A percentile compares a stretch with the other conserved stretches of the same genome.
Evolutionary conservation across 306 rosid species (phyloP).

Genomic region (Ammopiptanthus mongolicus): DNA sequence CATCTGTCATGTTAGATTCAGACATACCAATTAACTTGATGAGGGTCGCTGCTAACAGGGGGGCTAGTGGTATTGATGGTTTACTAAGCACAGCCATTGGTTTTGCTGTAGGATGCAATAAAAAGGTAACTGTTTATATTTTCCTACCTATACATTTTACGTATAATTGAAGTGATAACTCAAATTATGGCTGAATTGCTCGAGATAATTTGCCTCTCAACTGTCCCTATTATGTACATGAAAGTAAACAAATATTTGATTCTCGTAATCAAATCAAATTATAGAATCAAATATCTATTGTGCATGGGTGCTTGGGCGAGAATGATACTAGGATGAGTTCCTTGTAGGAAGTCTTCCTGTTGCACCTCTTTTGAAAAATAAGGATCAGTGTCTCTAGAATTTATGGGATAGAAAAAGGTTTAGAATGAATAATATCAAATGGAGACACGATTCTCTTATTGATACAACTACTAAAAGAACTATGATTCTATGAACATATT

Average conservation of each 20-base stretch:
- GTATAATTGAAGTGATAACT: background rate
- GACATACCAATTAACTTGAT: conserved; percentile 54
- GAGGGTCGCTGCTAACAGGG: conserved; percentile 82
- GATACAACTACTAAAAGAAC: too few species aligned
- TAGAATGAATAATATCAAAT: too few species aligned
- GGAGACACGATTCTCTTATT: too few species aligned
- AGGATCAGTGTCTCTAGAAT: too few species aligned
- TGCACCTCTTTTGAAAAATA: background rate
- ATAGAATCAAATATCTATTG: too few species aligned
- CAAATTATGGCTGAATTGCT: background rate
- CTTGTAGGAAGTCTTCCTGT: background rate
- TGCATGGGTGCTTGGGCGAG: background rate
- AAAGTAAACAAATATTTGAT: background rate
- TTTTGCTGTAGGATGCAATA: conserved; percentile 85
- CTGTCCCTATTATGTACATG: background rate
- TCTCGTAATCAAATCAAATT: too few species aligned
- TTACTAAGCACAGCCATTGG: conserved; percentile 93
- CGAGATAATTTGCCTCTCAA: background rate
- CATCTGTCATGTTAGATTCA: conserved; percentile 41
- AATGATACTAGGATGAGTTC: background rate
- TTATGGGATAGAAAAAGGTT: too few species aligned
- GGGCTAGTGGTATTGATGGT: conserved; percentile 98
- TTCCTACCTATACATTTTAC: conserved; percentile 11
- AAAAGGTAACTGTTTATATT: conserved; percentile 41
- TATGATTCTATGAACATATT: too few species aligned